Evolutionary conservation across 1,284 basidiomycete genomes (phyloP).

Genomic region (Xanthoconium separans): DNA sequence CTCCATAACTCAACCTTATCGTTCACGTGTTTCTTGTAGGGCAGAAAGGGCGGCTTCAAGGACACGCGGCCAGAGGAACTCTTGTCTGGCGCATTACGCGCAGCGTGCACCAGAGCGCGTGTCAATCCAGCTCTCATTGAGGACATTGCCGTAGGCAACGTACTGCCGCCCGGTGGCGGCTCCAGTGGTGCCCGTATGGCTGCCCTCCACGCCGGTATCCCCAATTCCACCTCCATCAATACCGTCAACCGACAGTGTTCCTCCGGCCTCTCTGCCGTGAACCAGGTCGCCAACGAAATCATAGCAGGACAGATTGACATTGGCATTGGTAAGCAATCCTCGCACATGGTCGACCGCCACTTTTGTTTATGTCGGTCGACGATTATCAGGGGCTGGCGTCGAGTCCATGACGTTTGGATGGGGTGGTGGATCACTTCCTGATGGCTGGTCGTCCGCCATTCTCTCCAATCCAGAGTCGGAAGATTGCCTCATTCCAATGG

Average conservation of each 20-base stretch:
- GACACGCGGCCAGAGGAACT: conserved; percentile 91
- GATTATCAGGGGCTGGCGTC: conserved; percentile 77
- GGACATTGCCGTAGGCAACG: conserved; percentile 91
- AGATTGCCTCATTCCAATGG: conserved; percentile 96
- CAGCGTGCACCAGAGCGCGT: conserved; percentile 61
- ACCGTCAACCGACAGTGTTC: conserved; percentile 97
- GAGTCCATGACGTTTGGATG: conserved; percentile 94
- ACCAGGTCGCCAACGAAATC: conserved; percentile 92
- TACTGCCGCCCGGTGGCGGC: conserved; percentile 90
- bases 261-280: conserved; percentile 86
- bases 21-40: conserved; percentile 40
- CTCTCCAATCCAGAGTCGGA: conserved; percentile 78
- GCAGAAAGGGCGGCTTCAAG: conserved; percentile 92
- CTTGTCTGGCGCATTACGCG: conserved; percentile 79
- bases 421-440: conserved; percentile 69
- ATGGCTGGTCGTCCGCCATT: conserved; percentile 79
- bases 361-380: conserved; percentile 6
- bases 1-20: background rate
- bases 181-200: conserved; percentile 94
- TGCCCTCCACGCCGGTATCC: conserved; percentile 88
- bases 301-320: conserved; percentile 83
- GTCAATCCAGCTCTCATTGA: conserved; percentile 85
- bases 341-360: conserved; percentile 8
- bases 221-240: conserved; percentile 76
- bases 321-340: conserved; percentile 70